A percentile compares a stretch with the other conserved stretches of the same genome.
These are phyloP conservation scores for Gossypium gossypioides DNA, from an alignment of 441 rosid species.

Conservation along the genomic window DNA sequence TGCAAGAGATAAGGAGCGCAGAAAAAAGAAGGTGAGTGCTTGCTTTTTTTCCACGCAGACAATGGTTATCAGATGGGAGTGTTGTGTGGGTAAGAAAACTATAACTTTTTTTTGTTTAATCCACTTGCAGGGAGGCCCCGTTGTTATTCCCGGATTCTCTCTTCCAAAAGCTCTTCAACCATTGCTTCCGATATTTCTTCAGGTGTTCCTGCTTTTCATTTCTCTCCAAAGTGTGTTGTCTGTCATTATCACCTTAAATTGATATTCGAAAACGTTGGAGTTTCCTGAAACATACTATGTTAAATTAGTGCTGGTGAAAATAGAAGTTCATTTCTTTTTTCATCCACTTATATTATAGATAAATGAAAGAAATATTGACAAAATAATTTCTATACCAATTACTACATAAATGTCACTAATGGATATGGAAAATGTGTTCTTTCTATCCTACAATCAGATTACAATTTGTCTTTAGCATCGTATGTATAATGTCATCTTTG, in stretches of 20 bases:
- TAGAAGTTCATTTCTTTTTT: not conserved
- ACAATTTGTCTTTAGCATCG: not conserved
- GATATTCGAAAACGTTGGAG: not conserved
- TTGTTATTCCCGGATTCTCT: slow-evolving; percentile 88
- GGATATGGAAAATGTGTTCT: not conserved
- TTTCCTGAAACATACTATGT: not conserved
- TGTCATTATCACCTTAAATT: not conserved
- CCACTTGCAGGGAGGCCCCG: slow-evolving; percentile 74
- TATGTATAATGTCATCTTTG: not conserved
- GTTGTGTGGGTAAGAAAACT: slow-evolving; percentile 9
- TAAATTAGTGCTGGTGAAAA: not conserved
- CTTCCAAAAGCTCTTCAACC: slow-evolving; percentile 95
- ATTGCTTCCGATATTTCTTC: slow-evolving; percentile 88
- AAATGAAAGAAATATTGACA: not conserved
- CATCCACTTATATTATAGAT: not conserved
- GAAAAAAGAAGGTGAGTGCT: slow-evolving; percentile 68
- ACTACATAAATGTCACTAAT: not conserved
- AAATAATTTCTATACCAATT: not conserved
- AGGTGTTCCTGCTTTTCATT: slow-evolving; percentile 36
- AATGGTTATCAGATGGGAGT: not conserved
- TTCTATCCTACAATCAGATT: not conserved
- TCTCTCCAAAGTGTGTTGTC: not conserved
- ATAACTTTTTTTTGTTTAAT: slow-evolving; percentile 5
- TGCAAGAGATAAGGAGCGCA: slow-evolving; percentile 87
- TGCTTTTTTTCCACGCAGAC: not conserved